Percentiles rank a stretch among this genome's conserved stretches.
These are phyloP conservation scores for Pleurostoma richardsiae DNA, from an alignment of 2,329 filamentous ascomycete species.

Conservation along the genomic window DNA sequence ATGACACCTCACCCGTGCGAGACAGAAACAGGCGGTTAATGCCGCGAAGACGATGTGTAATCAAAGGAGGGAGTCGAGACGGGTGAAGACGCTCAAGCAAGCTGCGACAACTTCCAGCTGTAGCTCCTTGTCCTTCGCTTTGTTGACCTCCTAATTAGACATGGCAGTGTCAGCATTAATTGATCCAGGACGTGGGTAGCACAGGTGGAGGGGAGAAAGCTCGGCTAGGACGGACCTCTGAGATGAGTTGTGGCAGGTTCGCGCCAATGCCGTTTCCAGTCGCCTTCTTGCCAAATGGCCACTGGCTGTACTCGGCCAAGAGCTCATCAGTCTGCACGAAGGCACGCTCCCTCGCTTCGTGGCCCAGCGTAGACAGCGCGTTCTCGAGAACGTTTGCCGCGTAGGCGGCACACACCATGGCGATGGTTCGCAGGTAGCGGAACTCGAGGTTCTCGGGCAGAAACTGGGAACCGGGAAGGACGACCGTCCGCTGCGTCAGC, in stretches of 20 bases:
- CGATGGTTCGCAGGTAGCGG: conserved; percentile 83
- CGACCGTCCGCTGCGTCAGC: conserved; percentile 88
- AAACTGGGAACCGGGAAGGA: conserved; percentile 80
- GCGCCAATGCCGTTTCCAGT: conserved; percentile 79
- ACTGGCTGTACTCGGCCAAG: conserved; percentile 93
- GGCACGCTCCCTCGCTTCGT: conserved; percentile 88
- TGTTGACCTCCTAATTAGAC: conserved; percentile 66
- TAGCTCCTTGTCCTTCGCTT: conserved; percentile 86
- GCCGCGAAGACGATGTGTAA: background rate
- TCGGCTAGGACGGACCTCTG: conserved; percentile 50
- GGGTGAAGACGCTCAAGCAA: conserved; percentile 94
- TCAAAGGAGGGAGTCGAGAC: conserved; percentile 91
- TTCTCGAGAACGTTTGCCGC: conserved; percentile 98
- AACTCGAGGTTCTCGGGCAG: conserved; percentile 93
- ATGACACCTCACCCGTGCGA: too few species aligned
- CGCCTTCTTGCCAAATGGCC: conserved; percentile 86
- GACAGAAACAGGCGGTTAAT: too few species aligned
- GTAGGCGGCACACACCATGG: conserved; percentile 97
- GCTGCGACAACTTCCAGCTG: conserved; percentile 96
- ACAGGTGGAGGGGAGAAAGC: conserved; percentile 12
- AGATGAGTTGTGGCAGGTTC: conserved; percentile 82
- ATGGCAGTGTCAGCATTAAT: background rate
- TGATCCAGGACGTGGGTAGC: too few species aligned
- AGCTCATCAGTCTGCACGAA: conserved; percentile 97
- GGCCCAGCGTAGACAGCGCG: conserved; percentile 86